These are phyloP conservation scores for Thermothielavioides terrestris DNA, from an alignment of 495 filamentous ascomycete genomes.

Conservation along the genomic window DNA sequence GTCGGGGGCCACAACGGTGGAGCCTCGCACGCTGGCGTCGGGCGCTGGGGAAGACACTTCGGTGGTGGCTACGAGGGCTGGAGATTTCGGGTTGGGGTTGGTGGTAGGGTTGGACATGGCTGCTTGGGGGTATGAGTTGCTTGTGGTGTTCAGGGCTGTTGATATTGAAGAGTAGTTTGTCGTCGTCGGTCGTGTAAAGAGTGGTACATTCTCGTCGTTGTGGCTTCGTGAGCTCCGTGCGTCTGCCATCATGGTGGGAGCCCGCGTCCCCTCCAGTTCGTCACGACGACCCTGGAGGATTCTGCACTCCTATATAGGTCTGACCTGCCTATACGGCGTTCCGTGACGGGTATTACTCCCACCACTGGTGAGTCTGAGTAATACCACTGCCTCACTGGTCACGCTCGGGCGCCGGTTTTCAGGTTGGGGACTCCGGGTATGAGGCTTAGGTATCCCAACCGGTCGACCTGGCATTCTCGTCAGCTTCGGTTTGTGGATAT, in stretches of 20 bases:
- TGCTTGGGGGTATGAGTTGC: background rate
- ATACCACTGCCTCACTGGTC: too few relatives aligned
- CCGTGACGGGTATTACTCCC: too few relatives aligned
- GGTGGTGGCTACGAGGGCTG: background rate
- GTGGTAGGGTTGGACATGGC: background rate
- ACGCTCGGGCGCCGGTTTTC: too few relatives aligned
- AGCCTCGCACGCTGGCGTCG: background rate
- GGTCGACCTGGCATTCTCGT: too few relatives aligned
- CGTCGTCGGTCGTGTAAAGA: background rate
- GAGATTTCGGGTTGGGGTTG: background rate
- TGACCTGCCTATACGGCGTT: too few relatives aligned
- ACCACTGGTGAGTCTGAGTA: too few relatives aligned
- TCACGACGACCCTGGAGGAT: too few relatives aligned
- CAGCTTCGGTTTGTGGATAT: too few relatives aligned
- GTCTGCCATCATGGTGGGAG: slow-evolving; percentile 1
- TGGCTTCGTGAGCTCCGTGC: background rate
- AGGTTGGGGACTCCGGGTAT: too few relatives aligned
- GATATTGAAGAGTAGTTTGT: background rate
- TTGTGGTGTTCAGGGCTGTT: background rate
- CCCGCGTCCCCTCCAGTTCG: background rate
- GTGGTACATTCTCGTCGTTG: background rate
- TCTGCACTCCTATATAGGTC: too few relatives aligned
- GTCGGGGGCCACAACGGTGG: background rate
- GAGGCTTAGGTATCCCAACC: too few relatives aligned
- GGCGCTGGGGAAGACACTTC: background rate